phyloP scores from a whole-genome alignment of 2,329 filamentous ascomycete genomes.

The Eutypella sp. region DNA sequence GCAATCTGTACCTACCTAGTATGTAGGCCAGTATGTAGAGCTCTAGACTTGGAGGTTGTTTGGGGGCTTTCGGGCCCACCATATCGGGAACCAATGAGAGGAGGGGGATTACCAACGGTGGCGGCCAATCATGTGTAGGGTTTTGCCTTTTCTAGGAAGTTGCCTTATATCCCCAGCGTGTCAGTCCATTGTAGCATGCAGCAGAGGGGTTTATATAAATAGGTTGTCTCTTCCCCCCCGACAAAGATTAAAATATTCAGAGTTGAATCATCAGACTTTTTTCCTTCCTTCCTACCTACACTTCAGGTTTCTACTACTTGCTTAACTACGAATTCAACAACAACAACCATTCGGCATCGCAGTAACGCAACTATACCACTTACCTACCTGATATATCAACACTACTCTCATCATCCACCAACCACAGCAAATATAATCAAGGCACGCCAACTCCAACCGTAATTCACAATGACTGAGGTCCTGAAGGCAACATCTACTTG shows the following conservation, averaged over 20 bases:
- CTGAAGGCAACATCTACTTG: conserved; percentile 41
- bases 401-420: background rate
- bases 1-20: conserved; percentile 1
- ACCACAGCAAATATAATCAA: background rate
- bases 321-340: too few relatives aligned
- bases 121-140: conserved; percentile 12
- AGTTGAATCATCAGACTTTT: too few relatives aligned
- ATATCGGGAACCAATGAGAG: conserved; percentile 8
- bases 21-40: background rate
- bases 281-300: too few relatives aligned
- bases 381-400: too few relatives aligned
- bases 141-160: background rate
- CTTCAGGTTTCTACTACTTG: too few relatives aligned
- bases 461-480: conserved; percentile 29
- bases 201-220: too few relatives aligned
- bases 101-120: conserved; percentile 13
- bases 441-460: too few relatives aligned
- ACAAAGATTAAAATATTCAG: too few relatives aligned
- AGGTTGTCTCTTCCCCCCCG: too few relatives aligned
- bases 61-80: background rate
- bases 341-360: too few relatives aligned
- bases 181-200: conserved; percentile 1
- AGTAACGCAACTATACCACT: too few relatives aligned
- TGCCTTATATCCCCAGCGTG: too few relatives aligned
- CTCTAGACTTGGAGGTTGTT: background rate